A percentile compares a stretch with the other conserved stretches of the same genome.
These are phyloP conservation scores for Trypanosoma rangeli DNA, from an alignment of 208 protist species.

Conservation along the genomic window DNA sequence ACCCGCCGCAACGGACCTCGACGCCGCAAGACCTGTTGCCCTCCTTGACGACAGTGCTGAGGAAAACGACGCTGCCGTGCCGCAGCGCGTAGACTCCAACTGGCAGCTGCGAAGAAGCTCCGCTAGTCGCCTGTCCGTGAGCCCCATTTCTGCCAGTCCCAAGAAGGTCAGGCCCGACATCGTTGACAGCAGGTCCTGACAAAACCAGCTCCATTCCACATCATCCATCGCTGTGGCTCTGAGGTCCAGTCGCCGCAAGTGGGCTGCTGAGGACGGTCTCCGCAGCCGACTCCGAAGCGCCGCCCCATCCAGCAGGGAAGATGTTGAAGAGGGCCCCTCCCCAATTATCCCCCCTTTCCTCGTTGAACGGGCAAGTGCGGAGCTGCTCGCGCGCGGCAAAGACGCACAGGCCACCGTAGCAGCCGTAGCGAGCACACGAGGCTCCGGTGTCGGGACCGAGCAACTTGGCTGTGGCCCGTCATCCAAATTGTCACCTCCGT, in stretches of 20 bases:
- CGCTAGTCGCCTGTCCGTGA: conserved; percentile 53
- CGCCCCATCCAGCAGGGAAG: conserved; percentile 5
- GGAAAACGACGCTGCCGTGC: neutral
- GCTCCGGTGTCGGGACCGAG: conserved; percentile 12
- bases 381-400: neutral
- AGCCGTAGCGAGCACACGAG: conserved; percentile 1
- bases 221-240: conserved; percentile 38
- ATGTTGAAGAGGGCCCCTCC: neutral
- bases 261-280: neutral
- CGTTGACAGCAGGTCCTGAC: conserved; percentile 48
- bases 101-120: conserved; percentile 50
- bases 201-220: conserved; percentile 74
- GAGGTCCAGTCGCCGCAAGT: conserved; percentile 52
- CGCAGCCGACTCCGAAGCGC: conserved; percentile 18
- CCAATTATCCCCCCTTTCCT: neutral
- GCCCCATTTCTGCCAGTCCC: conserved; percentile 42
- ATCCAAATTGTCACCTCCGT: conserved; percentile 1
- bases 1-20: neutral
- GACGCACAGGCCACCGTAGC: neutral
- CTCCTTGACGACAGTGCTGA: neutral
- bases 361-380: neutral
- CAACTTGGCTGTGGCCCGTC: conserved; percentile 14
- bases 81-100: neutral
- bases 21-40: neutral
- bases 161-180: conserved; percentile 51